Base-by-base conservation (phyloP, 768 basidiomycete genomes). In the Paxillus involutus region DNA sequence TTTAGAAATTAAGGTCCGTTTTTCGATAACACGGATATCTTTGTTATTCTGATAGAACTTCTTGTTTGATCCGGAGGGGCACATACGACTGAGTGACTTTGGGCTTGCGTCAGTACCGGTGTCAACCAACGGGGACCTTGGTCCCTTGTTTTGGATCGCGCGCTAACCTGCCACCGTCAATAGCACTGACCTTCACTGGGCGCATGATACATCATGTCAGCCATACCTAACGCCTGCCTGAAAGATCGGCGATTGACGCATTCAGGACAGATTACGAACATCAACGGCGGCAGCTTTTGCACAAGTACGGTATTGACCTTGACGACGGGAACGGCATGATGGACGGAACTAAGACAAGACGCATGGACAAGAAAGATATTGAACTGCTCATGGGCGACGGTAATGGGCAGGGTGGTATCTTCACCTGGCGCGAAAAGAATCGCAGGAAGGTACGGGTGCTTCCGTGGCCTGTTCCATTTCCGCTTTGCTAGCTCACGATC, bases 381-480 rank as follows among this genome's bases (percentile, higher is more conserved):
- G 93, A 94, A 73, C 73, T 80, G 55, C 78, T 92, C 59, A 90
- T 93, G 89, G 89, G 90, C 53, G 82, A 87, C 46, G 89, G 84
- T 39, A 83, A 90, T 60, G 92, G 89, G 3, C 80, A 86, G 65
- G 82, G 85, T 48, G 91, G 92, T 21, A 75, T 98, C 56, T 91
- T 98, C 69, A 98, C 95, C 44, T 98, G 94, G 94, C 78, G 95
- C 58, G 96, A 98, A 68, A 91, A 89, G 76, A 88, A 96, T 68
- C 77, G 94, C 61, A 82, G 90, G 72, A 94, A 93, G 84, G 86
- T 95, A 63, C 71, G 78, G 33, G 45, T 41, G 43, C 55, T 69
- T 50, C 52, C 52, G n/a, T 74, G 63, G 56, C 59, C 62, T 65
- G 59, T 64, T 65, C 63, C 55, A 64, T 69, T 58, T 61, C 53